These are phyloP conservation scores for Aspergillus sclerotialis DNA, from an alignment of 2,329 filamentous ascomycete genomes.

Conservation along the genomic window DNA sequence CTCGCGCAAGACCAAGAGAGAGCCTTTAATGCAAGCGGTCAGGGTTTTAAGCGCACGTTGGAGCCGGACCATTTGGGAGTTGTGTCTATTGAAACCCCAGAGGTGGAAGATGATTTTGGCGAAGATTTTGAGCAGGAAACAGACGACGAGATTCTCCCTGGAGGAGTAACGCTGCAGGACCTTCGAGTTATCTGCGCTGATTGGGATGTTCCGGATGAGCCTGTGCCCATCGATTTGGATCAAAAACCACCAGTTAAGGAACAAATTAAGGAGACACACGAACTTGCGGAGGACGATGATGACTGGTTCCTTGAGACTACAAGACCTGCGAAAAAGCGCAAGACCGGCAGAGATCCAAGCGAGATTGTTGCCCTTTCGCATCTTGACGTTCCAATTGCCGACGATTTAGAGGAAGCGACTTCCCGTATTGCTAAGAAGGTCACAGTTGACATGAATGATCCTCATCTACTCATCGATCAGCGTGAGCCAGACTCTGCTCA, in stretches of 20 bases:
- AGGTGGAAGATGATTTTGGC: constrained; percentile 43
- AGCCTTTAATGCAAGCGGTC: constrained; percentile 67
- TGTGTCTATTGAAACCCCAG: constrained; percentile 40
- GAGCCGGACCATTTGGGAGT: constrained; percentile 52
- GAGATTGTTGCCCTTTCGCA: constrained; percentile 48
- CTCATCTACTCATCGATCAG: constrained; percentile 76
- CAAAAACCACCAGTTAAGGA: constrained; percentile 12
- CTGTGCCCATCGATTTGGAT: constrained; percentile 34
- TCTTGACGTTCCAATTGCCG: constrained; percentile 64
- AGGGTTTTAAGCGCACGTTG: constrained; percentile 45
- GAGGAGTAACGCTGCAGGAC: constrained; percentile 70
- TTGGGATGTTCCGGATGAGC: constrained; percentile 62
- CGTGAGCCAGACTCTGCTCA: constrained; percentile 60
- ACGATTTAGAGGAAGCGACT: constrained; percentile 70
- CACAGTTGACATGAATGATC: constrained; percentile 79
- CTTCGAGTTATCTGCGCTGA: constrained; percentile 80
- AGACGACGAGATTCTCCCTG: constrained; percentile 58
- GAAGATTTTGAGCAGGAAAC: constrained; percentile 47
- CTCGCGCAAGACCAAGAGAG: constrained; percentile 81
- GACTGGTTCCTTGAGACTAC: constrained; percentile 43
- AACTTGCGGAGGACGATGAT: constrained; percentile 53
- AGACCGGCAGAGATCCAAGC: constrained; percentile 37
- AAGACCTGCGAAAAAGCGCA: constrained; percentile 61
- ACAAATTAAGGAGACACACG: constrained; percentile 16
- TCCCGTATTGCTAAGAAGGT: constrained; percentile 69